A percentile compares a stretch with the other conserved stretches of the same genome.
Conservation (phyloP, 495 filamentous ascomycete genomes). For the Tuber umbilicatum region DNA sequence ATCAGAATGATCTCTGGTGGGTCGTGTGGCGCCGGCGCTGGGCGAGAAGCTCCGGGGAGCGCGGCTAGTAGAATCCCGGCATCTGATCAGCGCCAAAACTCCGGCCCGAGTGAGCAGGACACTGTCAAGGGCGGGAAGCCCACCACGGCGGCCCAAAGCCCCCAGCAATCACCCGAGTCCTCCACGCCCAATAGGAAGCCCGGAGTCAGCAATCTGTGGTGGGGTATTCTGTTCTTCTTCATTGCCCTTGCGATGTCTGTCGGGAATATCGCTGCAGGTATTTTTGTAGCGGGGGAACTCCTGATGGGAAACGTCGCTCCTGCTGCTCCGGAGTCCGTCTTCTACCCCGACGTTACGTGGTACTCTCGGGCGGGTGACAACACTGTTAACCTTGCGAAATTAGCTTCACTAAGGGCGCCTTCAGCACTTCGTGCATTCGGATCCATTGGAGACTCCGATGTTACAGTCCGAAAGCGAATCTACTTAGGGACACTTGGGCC, state of each 20-base stretch:
- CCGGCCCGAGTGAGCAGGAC: too few species aligned
- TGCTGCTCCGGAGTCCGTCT: not conserved
- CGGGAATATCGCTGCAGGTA: not conserved
- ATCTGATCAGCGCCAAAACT: too few species aligned
- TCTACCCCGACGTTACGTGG: not conserved
- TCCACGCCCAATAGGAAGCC: too few species aligned
- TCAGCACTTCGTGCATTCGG: not conserved
- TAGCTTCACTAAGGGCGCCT: not conserved
- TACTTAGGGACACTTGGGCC: too few species aligned
- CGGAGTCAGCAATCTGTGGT: not conserved
- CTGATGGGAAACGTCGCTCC: not conserved
- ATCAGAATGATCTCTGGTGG: not conserved
- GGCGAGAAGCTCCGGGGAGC: too few species aligned
- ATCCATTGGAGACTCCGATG: not conserved
- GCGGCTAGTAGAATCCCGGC: too few species aligned
- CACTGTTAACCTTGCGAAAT: not conserved
- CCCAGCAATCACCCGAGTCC: too few species aligned
- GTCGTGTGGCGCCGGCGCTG: too few species aligned
- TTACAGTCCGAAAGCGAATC: not conserved
- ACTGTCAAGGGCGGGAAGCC: too few species aligned
- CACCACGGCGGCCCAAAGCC: too few species aligned
- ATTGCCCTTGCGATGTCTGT: not conserved
- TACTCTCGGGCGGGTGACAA: not conserved
- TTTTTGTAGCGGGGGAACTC: not conserved
- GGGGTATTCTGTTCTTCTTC: not conserved